Percentiles rank a stretch among this genome's conserved stretches.
phyloP scores from a whole-genome alignment of 495 filamentous ascomycete genomes.

The Penicillium ucsense region DNA sequence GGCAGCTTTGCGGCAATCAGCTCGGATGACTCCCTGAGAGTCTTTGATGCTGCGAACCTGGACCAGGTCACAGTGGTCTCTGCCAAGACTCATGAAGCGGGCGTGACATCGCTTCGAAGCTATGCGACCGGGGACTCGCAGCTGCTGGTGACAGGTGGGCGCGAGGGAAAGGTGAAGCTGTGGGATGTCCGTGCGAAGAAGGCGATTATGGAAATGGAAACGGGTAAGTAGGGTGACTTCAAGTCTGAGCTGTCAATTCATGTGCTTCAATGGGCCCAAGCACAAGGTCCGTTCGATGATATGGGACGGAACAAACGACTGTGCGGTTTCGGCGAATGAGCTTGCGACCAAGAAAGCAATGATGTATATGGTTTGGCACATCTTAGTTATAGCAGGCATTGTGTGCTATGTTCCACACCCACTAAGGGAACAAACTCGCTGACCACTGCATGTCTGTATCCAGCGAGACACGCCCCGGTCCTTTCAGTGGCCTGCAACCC shows the following conservation, averaged over 20 bases:
- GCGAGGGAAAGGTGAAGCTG: slow-evolving; percentile 37
- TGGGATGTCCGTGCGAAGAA: slow-evolving; percentile 37
- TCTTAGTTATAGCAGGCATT: too few species aligned
- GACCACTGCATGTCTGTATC: neutral
- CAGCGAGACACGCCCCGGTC: slow-evolving; percentile 42
- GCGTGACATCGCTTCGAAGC: slow-evolving; percentile 35
- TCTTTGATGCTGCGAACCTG: slow-evolving; percentile 35
- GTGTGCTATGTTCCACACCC: too few species aligned
- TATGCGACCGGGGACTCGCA: slow-evolving; percentile 21
- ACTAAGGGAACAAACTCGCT: neutral
- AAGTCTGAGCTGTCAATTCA: neutral
- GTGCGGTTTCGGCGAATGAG: slow-evolving; percentile 1
- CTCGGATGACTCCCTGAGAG: slow-evolving; percentile 46
- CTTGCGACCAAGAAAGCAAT: neutral
- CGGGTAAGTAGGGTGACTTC: slow-evolving; percentile 22
- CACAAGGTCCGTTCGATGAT: too few species aligned
- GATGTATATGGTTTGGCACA: too few species aligned
- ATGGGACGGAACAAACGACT: too few species aligned
- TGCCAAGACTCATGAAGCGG: slow-evolving; percentile 25
- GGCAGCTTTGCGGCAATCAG: slow-evolving; percentile 40
- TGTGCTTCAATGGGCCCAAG: too few species aligned
- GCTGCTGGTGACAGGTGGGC: slow-evolving; percentile 35
- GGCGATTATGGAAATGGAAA: slow-evolving; percentile 28
- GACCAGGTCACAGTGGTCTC: slow-evolving; percentile 24
- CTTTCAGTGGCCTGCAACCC: slow-evolving; percentile 59